phyloP scores from a whole-genome alignment of 2,329 filamentous ascomycete species.

The Curvularia sp. region DNA sequence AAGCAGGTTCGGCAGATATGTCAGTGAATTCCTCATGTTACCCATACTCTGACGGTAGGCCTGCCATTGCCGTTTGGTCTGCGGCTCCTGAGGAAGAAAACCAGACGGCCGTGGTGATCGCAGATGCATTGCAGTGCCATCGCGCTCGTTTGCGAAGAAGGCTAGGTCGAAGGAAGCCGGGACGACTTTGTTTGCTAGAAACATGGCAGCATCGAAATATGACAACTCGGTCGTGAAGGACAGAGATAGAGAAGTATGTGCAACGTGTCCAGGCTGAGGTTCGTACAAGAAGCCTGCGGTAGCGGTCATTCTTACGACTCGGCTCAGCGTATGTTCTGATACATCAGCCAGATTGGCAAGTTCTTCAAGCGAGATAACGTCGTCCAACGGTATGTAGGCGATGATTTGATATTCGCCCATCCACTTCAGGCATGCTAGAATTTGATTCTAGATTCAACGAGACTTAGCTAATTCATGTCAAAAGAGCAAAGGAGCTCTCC shows the following conservation, averaged over 20 bases:
- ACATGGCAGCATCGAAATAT: conserved; percentile 51
- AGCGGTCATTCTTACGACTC: conserved; percentile 42
- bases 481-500: not conserved
- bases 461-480: not conserved
- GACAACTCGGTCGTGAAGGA: conserved; percentile 47
- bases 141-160: conserved; percentile 24
- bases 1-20: conserved; percentile 35
- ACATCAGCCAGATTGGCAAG: conserved; percentile 54
- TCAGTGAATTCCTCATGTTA: conserved; percentile 27
- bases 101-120: conserved; percentile 26
- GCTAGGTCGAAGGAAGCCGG: conserved; percentile 46
- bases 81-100: conserved; percentile 31
- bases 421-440: conserved; percentile 55
- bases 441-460: conserved; percentile 27
- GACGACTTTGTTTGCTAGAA: conserved; percentile 48
- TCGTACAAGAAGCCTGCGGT: conserved; percentile 24
- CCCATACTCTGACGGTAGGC: conserved; percentile 40
- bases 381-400: conserved; percentile 54
- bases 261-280: conserved; percentile 31
- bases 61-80: conserved; percentile 43
- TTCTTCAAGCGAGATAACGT: conserved; percentile 50
- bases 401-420: conserved; percentile 56
- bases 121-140: conserved; percentile 4
- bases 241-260: conserved; percentile 52
- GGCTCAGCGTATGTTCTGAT: conserved; percentile 49